These are phyloP conservation scores for Nicotiana rustica DNA, from an alignment of 305 asterid species.

Conservation along the genomic window DNA sequence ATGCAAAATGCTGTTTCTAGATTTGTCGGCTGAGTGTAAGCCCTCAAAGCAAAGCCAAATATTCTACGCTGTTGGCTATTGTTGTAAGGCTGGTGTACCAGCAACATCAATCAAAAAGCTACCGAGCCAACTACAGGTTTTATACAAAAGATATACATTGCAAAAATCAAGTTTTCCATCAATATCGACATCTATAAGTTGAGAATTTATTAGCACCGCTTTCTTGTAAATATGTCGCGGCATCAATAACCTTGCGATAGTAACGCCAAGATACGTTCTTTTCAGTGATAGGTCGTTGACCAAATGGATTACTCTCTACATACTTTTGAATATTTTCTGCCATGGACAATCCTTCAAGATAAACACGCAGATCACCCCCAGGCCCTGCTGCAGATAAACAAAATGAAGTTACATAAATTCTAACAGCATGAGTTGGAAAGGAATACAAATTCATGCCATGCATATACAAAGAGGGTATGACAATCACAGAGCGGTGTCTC, in stretches of 20 bases:
- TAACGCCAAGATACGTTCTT: slow-evolving; percentile 75
- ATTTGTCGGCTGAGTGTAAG: not conserved
- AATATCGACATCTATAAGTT: slow-evolving; percentile 8
- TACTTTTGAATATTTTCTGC: slow-evolving; percentile 81
- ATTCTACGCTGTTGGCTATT: not conserved
- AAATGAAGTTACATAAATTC: not conserved
- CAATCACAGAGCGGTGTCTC: not conserved
- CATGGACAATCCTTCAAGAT: slow-evolving; percentile 70
- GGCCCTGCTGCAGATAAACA: slow-evolving; percentile 59
- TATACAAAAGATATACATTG: not conserved
- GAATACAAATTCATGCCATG: not conserved
- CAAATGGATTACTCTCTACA: slow-evolving; percentile 77
- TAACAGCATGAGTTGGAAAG: not conserved
- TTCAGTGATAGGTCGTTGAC: slow-evolving; percentile 82
- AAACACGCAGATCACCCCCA: slow-evolving; percentile 79
- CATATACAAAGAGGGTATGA: not conserved
- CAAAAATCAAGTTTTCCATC: slow-evolving; percentile 18
- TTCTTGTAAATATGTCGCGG: slow-evolving; percentile 38
- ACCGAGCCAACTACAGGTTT: not conserved
- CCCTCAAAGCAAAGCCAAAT: not conserved
- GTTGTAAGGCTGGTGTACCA: not conserved
- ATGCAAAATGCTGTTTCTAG: not conserved
- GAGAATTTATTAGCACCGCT: slow-evolving; percentile 16
- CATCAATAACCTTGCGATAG: slow-evolving; percentile 68
- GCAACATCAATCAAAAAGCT: not conserved